These are phyloP conservation scores for Thelonectria discophora DNA, from an alignment of 2,329 filamentous ascomycete species.

Conservation along the genomic window DNA sequence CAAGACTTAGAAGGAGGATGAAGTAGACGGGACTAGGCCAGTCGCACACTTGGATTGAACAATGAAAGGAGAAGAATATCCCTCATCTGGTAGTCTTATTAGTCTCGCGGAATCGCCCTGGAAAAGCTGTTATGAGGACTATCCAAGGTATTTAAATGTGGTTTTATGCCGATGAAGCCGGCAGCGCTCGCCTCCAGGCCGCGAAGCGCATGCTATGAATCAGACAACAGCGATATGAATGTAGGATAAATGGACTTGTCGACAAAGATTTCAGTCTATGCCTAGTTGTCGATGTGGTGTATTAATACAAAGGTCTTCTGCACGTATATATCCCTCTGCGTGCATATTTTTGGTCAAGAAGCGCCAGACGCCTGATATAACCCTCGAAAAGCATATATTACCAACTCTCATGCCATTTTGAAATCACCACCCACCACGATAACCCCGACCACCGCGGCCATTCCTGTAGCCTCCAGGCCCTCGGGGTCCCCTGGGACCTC, in stretches of 20 bases:
- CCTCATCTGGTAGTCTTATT: too few species aligned
- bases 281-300: background rate
- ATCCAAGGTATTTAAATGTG: too few species aligned
- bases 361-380: conserved; percentile 35
- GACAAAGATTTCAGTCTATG: background rate
- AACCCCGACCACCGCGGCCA: conserved; percentile 60
- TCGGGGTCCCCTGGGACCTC: conserved; percentile 61
- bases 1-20: too few species aligned
- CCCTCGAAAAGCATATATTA: conserved; percentile 4
- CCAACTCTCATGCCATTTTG: background rate
- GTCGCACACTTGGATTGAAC: too few species aligned
- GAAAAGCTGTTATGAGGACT: too few species aligned
- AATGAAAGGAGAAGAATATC: too few species aligned
- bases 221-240: background rate
- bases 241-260: background rate
- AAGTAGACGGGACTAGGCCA: too few species aligned
- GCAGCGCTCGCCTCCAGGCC: too few species aligned
- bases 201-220: too few species aligned
- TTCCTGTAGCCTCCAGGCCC: conserved; percentile 65
- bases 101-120: too few species aligned
- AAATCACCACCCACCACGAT: conserved; percentile 58
- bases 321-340: background rate
- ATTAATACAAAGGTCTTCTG: background rate
- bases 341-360: conserved; percentile 11
- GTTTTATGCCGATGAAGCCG: too few species aligned